These are phyloP conservation scores for Saccharomycopsis selenospora DNA, from an alignment of 805 yeast genomes.

Conservation along the genomic window DNA sequence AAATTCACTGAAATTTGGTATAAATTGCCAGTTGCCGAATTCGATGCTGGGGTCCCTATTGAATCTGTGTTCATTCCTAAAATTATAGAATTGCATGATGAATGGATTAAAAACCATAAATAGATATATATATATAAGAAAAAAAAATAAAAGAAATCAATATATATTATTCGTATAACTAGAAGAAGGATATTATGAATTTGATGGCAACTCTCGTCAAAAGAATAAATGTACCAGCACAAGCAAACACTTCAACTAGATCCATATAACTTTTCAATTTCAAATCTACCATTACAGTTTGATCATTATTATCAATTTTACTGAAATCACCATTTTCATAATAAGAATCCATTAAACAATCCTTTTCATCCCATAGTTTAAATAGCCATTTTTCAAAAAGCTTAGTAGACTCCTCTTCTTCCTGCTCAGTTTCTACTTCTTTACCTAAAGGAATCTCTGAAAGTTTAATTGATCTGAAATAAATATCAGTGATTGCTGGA, in stretches of 20 bases:
- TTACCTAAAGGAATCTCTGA: conserved; percentile 58
- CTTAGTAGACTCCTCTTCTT: conserved; percentile 32
- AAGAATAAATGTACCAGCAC: background rate
- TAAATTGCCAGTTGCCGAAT: conserved; percentile 37
- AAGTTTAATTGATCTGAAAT: conserved; percentile 51
- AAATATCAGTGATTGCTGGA: conserved; percentile 59
- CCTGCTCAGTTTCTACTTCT: conserved; percentile 39
- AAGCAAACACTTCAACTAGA: background rate
- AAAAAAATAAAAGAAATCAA: background rate
- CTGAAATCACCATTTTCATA: conserved; percentile 47
- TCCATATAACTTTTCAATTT: background rate
- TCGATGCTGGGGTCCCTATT: conserved; percentile 45
- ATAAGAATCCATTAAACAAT: conserved; percentile 55
- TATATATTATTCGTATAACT: background rate
- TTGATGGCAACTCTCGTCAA: background rate
- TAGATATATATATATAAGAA: conserved; percentile 6
- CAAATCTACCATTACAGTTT: background rate
- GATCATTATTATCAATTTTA: background rate
- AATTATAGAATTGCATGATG: conserved; percentile 54
- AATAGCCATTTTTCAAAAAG: conserved; percentile 71
- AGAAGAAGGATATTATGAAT: background rate
- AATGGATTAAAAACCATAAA: conserved; percentile 44
- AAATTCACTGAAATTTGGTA: conserved; percentile 27
- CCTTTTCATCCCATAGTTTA: conserved; percentile 72
- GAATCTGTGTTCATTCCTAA: conserved; percentile 77